Percentiles rank a stretch among this genome's conserved stretches.
phyloP scores from a whole-genome alignment of 2,329 filamentous ascomycete species.

The Fusarium pseudograminearum region DNA sequence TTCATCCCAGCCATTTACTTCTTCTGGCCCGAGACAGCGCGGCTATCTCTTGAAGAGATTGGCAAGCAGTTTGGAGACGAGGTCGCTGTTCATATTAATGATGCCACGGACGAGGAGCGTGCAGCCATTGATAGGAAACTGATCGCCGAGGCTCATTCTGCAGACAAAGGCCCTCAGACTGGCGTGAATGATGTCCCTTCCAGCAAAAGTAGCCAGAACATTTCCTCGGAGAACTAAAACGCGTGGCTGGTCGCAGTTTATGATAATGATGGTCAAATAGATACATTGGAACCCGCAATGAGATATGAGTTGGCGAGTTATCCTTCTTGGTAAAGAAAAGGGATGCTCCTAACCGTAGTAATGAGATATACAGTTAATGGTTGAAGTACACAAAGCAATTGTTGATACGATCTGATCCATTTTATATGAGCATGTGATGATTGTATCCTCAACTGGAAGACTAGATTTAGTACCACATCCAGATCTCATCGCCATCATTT shows the following conservation, averaged over 20 bases:
- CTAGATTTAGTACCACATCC: neutral
- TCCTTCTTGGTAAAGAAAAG: too few relatives aligned
- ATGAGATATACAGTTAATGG: neutral
- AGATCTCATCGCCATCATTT: neutral
- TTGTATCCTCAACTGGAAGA: neutral
- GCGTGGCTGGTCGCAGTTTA: accelerated
- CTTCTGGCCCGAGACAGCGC: conserved; percentile 50
- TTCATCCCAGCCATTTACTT: conserved; percentile 51
- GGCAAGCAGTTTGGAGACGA: conserved; percentile 59
- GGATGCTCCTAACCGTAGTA: too few relatives aligned
- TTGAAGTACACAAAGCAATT: neutral
- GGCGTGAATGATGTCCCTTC: neutral
- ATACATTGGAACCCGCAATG: neutral
- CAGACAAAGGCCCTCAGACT: neutral
- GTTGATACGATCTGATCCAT: too few relatives aligned
- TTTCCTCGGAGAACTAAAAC: neutral
- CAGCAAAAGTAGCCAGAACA: conserved; percentile 19
- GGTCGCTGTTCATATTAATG: conserved; percentile 59
- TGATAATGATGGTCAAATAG: neutral
- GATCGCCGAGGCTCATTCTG: neutral
- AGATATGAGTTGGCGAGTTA: too few relatives aligned
- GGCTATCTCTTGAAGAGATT: conserved; percentile 58
- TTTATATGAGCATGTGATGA: neutral
- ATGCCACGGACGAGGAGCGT: conserved; percentile 53
- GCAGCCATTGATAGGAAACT: conserved; percentile 26